phyloP scores from a whole-genome alignment of 192 early-diverging fungal species.

The Coemansia sp. region DNA sequence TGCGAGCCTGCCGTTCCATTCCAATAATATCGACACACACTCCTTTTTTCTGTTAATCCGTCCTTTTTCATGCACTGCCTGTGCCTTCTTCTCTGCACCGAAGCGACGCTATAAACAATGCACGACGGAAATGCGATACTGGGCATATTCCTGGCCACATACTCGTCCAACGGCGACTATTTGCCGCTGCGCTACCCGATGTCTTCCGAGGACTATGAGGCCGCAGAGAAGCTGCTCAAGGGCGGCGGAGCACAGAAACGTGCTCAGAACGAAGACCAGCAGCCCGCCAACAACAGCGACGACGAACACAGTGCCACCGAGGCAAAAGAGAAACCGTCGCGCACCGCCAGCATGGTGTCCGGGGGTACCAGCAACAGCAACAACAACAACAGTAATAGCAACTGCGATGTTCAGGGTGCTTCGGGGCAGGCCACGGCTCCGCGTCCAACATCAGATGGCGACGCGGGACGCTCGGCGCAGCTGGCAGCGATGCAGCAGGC shows the following conservation, averaged over 20 bases:
- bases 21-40: no score
- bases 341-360: conserved; percentile 2
- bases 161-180: conserved; percentile 50
- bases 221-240: conserved; percentile 20
- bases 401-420: background rate
- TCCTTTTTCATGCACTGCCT: no score
- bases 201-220: conserved; percentile 31
- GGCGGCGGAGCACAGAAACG: conserved; percentile 7
- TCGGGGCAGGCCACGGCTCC: background rate
- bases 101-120: conserved; percentile 1
- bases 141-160: conserved; percentile 48
- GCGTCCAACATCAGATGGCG: no score
- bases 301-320: background rate
- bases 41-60: background rate
- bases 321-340: conserved; percentile 1
- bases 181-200: conserved; percentile 40
- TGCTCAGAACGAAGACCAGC: conserved; percentile 3
- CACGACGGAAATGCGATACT: conserved; percentile 34
- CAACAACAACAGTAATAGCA: background rate
- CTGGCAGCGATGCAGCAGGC: conserved; percentile 19
- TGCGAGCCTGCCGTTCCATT: no score
- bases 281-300: background rate
- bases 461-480: background rate
- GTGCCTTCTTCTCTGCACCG: background rate
- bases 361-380: background rate